Evolutionary conservation across 768 basidiomycete species (phyloP).

Genomic region (Kwoniella sp.): DNA sequence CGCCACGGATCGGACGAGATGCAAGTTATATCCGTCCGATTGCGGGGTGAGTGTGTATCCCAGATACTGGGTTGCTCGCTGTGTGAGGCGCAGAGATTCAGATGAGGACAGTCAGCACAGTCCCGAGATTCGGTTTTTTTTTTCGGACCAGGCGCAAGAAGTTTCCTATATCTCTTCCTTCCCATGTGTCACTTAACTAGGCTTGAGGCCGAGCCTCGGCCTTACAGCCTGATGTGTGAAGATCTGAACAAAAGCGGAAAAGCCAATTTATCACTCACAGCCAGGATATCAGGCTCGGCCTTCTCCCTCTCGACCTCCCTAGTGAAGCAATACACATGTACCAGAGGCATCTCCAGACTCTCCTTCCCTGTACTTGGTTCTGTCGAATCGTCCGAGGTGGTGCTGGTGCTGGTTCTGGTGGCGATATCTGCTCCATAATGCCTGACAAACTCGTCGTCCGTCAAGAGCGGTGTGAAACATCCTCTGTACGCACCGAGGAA

Average conservation of each 20-base stretch:
- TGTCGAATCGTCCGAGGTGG: neutral
- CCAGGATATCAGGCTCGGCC: slow-evolving; percentile 75
- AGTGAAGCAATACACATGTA: slow-evolving; percentile 97
- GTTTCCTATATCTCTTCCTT: too few relatives aligned
- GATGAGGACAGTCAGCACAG: too few relatives aligned
- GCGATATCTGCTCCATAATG: slow-evolving; percentile 52
- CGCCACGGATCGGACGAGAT: slow-evolving; percentile 87
- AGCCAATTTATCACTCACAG: slow-evolving; percentile 62
- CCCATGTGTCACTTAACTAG: too few relatives aligned
- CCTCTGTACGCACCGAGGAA: slow-evolving; percentile 90
- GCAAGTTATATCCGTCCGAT: slow-evolving; percentile 58
- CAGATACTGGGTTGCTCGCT: slow-evolving; percentile 75
- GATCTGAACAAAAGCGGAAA: too few relatives aligned
- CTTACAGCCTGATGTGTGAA: too few relatives aligned
- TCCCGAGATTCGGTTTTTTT: too few relatives aligned
- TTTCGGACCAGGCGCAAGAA: too few relatives aligned
- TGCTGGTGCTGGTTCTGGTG: too few relatives aligned
- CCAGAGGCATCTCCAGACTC: slow-evolving; percentile 71
- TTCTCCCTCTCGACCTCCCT: slow-evolving; percentile 70
- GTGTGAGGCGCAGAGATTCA: slow-evolving; percentile 12
- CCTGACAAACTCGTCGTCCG: slow-evolving; percentile 55
- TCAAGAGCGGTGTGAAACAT: slow-evolving; percentile 60
- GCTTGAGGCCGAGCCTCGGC: too few relatives aligned
- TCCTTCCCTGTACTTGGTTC: slow-evolving; percentile 52
- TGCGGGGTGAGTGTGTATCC: slow-evolving; percentile 61